phyloP scores from a whole-genome alignment of 306 rosid species.

The Abrus pulchellus region DNA sequence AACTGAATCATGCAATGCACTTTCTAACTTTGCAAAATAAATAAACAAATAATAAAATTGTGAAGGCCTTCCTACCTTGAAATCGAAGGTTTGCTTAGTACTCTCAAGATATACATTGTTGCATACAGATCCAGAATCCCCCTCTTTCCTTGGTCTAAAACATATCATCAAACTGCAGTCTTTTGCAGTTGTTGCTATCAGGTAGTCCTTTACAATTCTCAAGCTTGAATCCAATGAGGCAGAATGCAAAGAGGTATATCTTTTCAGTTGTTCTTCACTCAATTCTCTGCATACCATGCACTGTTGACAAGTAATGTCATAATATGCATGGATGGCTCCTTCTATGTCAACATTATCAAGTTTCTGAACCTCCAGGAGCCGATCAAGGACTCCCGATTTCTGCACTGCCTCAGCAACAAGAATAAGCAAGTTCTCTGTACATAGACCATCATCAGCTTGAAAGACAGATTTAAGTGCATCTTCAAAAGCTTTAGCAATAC shows the following conservation, averaged over 20 bases:
- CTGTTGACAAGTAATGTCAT: conserved; percentile 72
- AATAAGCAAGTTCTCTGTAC: conserved; percentile 68
- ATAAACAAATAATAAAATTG: conserved; percentile 20
- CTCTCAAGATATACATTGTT: conserved; percentile 66
- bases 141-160: conserved; percentile 72
- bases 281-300: conserved; percentile 75
- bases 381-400: conserved; percentile 72
- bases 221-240: conserved; percentile 79
- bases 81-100: conserved; percentile 77
- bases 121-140: conserved; percentile 55
- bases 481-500: conserved; percentile 76
- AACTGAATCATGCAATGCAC: conserved; percentile 2
- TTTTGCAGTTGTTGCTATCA: conserved; percentile 87
- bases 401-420: conserved; percentile 76
- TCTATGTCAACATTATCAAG: conserved; percentile 89
- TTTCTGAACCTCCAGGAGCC: conserved; percentile 84
- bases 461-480: conserved; percentile 76
- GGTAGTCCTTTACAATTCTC: conserved; percentile 79
- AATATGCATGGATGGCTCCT: conserved; percentile 93
- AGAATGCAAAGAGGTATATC: conserved; percentile 74
- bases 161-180: conserved; percentile 94
- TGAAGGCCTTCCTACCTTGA: conserved; percentile 67
- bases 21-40: conserved; percentile 7
- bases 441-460: conserved; percentile 64
- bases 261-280: conserved; percentile 59